These are phyloP conservation scores for Hibiscus mutabilis DNA, from an alignment of 345 rosid species.

Conservation along the genomic window DNA sequence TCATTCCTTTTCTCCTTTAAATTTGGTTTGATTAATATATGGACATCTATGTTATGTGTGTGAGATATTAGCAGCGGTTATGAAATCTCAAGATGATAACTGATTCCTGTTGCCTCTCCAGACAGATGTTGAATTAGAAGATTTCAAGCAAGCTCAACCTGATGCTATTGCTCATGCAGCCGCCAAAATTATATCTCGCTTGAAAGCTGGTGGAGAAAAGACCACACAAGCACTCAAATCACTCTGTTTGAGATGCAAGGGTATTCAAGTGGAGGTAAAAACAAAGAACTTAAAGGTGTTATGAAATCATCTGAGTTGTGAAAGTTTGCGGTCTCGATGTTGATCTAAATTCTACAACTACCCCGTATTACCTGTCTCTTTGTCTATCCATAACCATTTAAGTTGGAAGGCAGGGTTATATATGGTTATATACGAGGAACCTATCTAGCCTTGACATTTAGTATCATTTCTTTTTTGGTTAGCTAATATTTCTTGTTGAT, in stretches of 20 bases:
- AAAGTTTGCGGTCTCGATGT: background rate
- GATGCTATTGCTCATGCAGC: slow-evolving; percentile 74
- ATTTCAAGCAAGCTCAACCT: slow-evolving; percentile 62
- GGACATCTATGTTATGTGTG: background rate
- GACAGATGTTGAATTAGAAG: slow-evolving; percentile 74
- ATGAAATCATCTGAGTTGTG: slow-evolving; percentile 6
- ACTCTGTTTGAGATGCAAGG: slow-evolving; percentile 72
- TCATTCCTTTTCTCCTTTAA: background rate
- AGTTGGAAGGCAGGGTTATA: background rate
- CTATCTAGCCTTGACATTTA: background rate
- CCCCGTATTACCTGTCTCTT: background rate
- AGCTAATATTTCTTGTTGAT: background rate
- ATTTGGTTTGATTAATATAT: background rate
- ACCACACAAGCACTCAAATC: slow-evolving; percentile 60
- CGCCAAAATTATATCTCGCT: slow-evolving; percentile 52
- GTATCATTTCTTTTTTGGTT: background rate
- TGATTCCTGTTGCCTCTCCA: slow-evolving; percentile 25
- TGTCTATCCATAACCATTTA: background rate
- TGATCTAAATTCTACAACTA: background rate
- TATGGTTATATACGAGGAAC: background rate
- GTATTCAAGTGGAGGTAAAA: slow-evolving; percentile 84
- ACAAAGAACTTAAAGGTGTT: background rate
- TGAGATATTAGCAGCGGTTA: background rate
- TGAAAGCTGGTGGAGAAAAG: slow-evolving; percentile 68
- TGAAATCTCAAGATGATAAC: slow-evolving; percentile 18